Conservation (phyloP, 139 green algal genomes). For the Diplosphaera chodatii region DNA sequence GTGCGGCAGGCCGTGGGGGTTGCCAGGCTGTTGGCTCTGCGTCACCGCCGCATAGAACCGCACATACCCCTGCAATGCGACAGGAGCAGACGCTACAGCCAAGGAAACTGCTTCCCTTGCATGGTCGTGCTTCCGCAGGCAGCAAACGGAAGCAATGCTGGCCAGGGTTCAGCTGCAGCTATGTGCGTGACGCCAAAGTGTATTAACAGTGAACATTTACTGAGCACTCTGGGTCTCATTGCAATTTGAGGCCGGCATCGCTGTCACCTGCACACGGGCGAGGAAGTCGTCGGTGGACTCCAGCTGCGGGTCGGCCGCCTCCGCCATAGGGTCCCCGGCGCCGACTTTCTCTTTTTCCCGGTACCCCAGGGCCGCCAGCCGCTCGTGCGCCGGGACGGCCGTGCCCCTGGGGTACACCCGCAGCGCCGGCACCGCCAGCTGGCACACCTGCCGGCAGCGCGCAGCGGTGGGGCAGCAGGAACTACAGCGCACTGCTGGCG, state of each 20-base stretch:
- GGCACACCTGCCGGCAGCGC: slow-evolving; percentile 43
- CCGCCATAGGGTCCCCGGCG: neutral
- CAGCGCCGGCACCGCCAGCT: slow-evolving; percentile 41
- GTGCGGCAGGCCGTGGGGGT: slow-evolving; percentile 38
- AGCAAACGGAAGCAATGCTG: too few relatives aligned
- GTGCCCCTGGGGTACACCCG: slow-evolving; percentile 15
- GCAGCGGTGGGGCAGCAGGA: too few relatives aligned
- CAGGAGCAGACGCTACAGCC: too few relatives aligned
- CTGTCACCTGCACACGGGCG: slow-evolving; percentile 13
- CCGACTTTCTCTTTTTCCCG: slow-evolving; percentile 23
- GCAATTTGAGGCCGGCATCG: too few relatives aligned
- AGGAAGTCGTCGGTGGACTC: slow-evolving; percentile 44
- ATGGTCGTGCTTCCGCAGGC: too few relatives aligned
- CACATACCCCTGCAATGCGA: slow-evolving; percentile 47
- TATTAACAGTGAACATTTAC: too few relatives aligned
- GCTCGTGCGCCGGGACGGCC: slow-evolving; percentile 13
- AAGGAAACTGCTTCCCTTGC: too few relatives aligned
- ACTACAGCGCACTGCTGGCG: too few relatives aligned
- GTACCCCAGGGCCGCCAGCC: slow-evolving; percentile 35
- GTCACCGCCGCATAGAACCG: slow-evolving; percentile 58
- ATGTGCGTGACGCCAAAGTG: too few relatives aligned
- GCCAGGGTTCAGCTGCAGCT: too few relatives aligned
- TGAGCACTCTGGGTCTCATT: too few relatives aligned
- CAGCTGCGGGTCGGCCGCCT: neutral
- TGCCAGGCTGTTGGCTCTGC: slow-evolving; percentile 41